Conservation (phyloP, 202 grass and related monocot genomes). For the Saccharum hybrid region DNA sequence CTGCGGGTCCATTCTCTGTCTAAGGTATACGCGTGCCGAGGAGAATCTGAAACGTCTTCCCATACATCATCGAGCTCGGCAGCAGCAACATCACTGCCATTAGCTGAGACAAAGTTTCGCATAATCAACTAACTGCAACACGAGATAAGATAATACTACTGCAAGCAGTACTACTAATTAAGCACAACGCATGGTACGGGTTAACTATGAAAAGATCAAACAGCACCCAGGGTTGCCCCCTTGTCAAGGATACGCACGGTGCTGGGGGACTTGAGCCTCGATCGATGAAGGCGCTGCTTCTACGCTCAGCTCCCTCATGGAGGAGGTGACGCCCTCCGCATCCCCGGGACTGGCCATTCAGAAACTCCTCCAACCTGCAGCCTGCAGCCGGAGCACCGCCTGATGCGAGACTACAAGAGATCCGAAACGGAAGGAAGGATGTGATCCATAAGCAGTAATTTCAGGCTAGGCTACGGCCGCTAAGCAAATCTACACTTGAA, state of each 20-base stretch:
- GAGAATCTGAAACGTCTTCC: slow-evolving; percentile 57
- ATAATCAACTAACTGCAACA: slow-evolving; percentile 20
- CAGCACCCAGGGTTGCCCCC: background rate
- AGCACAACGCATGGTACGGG: background rate
- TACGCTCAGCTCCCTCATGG: no score
- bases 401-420: no score
- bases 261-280: background rate
- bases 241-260: background rate
- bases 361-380: no score
- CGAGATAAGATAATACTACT: background rate
- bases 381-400: no score
- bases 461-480: no score
- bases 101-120: slow-evolving; percentile 17
- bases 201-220: background rate
- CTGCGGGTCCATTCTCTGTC: slow-evolving; percentile 70
- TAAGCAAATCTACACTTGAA: no score
- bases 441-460: no score
- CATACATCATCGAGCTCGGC: slow-evolving; percentile 41
- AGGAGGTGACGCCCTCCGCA: no score
- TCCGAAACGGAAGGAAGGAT: no score
- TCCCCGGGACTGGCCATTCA: no score
- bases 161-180: background rate
- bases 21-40: slow-evolving; percentile 36
- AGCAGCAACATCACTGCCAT: background rate
- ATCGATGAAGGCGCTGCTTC: no score